These are phyloP conservation scores for Rhytidhysteron rufulum DNA, from an alignment of 2,329 filamentous ascomycete species.

Conservation along the genomic window DNA sequence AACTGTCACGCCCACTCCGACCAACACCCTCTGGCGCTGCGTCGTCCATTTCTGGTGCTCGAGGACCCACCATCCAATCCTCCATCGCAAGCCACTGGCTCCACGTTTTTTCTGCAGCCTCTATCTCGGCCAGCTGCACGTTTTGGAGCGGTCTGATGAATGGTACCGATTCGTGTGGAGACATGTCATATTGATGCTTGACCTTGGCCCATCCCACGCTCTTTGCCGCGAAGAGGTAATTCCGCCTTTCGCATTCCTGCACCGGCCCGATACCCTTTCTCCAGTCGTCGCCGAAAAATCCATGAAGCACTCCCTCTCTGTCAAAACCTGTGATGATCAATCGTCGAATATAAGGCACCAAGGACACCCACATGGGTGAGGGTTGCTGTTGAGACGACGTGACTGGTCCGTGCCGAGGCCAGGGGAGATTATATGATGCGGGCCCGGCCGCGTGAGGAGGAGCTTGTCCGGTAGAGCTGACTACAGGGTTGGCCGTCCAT, in stretches of 20 bases:
- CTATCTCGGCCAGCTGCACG: constrained; percentile 74
- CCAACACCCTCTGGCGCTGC: constrained; percentile 12
- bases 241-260: constrained; percentile 84
- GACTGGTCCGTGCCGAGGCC: constrained; percentile 40
- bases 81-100: constrained; percentile 96
- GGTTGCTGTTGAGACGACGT: constrained; percentile 34
- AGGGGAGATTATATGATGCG: constrained; percentile 34
- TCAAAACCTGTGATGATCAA: constrained; percentile 92
- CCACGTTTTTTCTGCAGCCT: constrained; percentile 79
- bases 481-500: constrained; percentile 52
- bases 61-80: constrained; percentile 94
- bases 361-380: constrained; percentile 54
- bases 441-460: constrained; percentile 28
- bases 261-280: constrained; percentile 71
- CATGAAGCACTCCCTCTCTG: constrained; percentile 78
- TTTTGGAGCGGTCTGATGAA: constrained; percentile 81
- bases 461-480: constrained; percentile 28
- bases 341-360: constrained; percentile 86
- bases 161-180: constrained; percentile 75
- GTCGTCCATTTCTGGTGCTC: constrained; percentile 54
- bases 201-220: constrained; percentile 85
- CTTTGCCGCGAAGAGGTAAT: constrained; percentile 94
- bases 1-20: constrained; percentile 3
- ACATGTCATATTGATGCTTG: constrained; percentile 88
- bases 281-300: constrained; percentile 97